Conservation (phyloP, 257 asterid species). For the Primulina huaijiensis region DNA sequence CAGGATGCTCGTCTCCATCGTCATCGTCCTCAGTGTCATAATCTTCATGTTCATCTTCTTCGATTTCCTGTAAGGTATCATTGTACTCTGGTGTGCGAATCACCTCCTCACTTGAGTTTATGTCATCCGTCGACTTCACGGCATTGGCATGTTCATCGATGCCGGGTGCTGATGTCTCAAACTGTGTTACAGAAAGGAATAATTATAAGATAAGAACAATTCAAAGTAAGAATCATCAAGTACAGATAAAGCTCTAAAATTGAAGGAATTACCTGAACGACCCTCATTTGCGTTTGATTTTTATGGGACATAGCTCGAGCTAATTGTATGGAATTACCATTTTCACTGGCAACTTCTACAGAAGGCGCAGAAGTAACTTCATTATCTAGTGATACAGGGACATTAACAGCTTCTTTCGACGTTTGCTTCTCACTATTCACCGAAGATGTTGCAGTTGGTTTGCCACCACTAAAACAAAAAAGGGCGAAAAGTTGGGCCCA, state of each 20-base stretch:
- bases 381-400: conserved; percentile 31
- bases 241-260: conserved; percentile 4
- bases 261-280: conserved; percentile 42
- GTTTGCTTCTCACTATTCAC: conserved; percentile 38
- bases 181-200: conserved; percentile 37
- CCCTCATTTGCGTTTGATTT: conserved; percentile 32
- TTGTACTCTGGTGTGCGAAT: conserved; percentile 42
- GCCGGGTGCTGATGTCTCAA: conserved; percentile 27
- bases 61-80: conserved; percentile 35
- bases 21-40: conserved; percentile 27
- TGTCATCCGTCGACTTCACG: conserved; percentile 26
- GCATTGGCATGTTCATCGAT: conserved; percentile 28
- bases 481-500: neutral
- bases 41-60: conserved; percentile 28
- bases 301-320: conserved; percentile 36
- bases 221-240: conserved; percentile 6
- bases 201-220: conserved; percentile 3
- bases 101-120: conserved; percentile 42
- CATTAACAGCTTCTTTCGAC: conserved; percentile 35
- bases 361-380: conserved; percentile 48
- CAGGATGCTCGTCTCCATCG: conserved; percentile 44
- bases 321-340: conserved; percentile 28
- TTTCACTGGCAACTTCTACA: conserved; percentile 34
- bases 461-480: conserved; percentile 41
- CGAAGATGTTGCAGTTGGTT: conserved; percentile 35